Base-by-base conservation (phyloP, 2,329 filamentous ascomycete species). In the Helminthosporium solani region DNA sequence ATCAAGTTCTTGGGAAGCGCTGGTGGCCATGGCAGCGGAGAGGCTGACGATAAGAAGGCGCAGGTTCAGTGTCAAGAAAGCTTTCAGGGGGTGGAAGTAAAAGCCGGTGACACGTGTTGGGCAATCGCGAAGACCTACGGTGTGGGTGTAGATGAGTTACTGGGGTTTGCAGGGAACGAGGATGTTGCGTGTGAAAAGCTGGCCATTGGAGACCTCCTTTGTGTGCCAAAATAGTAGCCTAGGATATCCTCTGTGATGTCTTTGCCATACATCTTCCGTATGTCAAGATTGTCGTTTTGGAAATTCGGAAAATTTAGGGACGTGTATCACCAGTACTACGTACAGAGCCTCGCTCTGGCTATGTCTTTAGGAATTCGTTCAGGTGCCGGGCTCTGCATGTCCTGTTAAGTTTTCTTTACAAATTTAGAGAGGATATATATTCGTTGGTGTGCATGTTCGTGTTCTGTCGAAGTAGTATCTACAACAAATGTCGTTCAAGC, bases 31-130 rank as follows among this genome's bases (percentile, higher is more conserved):
- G 28, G 28, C 12, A 14, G 6, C 3, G 46, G 40, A 7, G 42
- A 27, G 6, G 36, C 45, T 49, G 47, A 74, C 35, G 33, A 45
- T 14, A 40, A 72, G 9, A 15, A 7, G 9, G 30, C 30, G 36
- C 50, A 60, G 49, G 38, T 51, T 49, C 40, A 56, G 37, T 64
- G 61, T 55, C 46, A 31, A 41, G 40, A 59, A 40, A 67, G 67
- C 36, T 58, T 54, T 16, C 54, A 53, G 16, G 56, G 63, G 5
- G 74, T 80, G 54, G 63, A 64, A 30, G 66, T 83, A 34, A 53
- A 67, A 40, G 42, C 64, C 7, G 78, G 75, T 4, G 77, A 82
- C 50, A 79, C 76, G 7, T 82, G 79, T 60, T 81, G 77, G 78
- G 73, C 61, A 5, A 73, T 83, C 58, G 76, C 74, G 1, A 56